These are phyloP conservation scores for Hyparrhenia diplandra DNA, from an alignment of 176 grass and related monocot species.

Conservation along the genomic window DNA sequence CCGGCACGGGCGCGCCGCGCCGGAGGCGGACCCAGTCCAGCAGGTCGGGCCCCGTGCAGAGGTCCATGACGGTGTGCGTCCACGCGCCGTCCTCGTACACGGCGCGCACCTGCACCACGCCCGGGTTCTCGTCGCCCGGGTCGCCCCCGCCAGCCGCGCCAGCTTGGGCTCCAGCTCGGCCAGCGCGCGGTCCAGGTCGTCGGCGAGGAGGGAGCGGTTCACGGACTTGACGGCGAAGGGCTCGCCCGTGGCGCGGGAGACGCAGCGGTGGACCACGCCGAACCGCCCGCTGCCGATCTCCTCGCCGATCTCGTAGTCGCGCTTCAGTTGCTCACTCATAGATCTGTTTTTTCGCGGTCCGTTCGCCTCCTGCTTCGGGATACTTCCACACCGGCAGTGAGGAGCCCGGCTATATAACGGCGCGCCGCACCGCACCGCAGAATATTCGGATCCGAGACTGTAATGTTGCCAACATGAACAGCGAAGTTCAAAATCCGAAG, in stretches of 20 bases:
- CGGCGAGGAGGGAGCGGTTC: slow-evolving; percentile 51
- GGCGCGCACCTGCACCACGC: slow-evolving; percentile 54
- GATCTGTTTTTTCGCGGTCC: slow-evolving; percentile 13
- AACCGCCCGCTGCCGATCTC: slow-evolving; percentile 87
- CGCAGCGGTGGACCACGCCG: slow-evolving; percentile 75
- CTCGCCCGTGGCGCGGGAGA: slow-evolving; percentile 38
- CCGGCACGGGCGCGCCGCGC: slow-evolving; percentile 43
- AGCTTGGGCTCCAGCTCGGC: slow-evolving; percentile 66
- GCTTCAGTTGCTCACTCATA: slow-evolving; percentile 56
- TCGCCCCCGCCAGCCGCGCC: slow-evolving; percentile 35
- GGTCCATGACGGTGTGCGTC: slow-evolving; percentile 78
- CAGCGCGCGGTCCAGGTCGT: slow-evolving; percentile 65
- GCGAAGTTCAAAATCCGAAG: too few relatives aligned
- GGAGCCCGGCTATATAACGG: slow-evolving; percentile 16
- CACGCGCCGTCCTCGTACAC: slow-evolving; percentile 57
- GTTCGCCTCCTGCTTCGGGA: neutral
- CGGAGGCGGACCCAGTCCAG: slow-evolving; percentile 63
- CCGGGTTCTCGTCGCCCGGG: slow-evolving; percentile 43
- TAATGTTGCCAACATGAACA: too few relatives aligned
- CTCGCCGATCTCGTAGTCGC: slow-evolving; percentile 66
- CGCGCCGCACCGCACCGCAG: neutral
- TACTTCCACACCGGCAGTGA: neutral
- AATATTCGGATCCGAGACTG: slow-evolving; percentile 31
- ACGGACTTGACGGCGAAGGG: slow-evolving; percentile 67
- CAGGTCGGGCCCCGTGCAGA: slow-evolving; percentile 65